Percentiles rank a stretch among this genome's conserved stretches.
Conservation (phyloP, 73 alveolate species). For the Paramecium sexaurelia region DNA sequence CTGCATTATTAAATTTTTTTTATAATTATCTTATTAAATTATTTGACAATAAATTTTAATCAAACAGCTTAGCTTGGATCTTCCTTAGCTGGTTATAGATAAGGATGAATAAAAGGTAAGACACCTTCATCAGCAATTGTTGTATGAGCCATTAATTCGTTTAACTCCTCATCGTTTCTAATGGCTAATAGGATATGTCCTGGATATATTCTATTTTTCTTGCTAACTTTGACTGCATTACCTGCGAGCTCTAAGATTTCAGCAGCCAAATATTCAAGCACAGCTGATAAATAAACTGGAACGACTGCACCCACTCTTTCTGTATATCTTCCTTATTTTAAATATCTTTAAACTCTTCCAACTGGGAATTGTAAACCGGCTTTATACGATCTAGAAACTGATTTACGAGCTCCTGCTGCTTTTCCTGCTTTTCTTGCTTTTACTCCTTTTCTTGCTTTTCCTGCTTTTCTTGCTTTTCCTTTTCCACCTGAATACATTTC, state of each 20-base stretch:
- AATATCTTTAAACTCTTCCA: constrained; percentile 86
- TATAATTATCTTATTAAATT: neutral
- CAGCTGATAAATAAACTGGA: constrained; percentile 90
- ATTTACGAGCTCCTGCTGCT: constrained; percentile 83
- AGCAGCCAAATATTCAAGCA: constrained; percentile 82
- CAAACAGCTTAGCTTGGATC: constrained; percentile 57
- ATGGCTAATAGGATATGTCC: constrained; percentile 83
- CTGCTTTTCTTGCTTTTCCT: constrained; percentile 37
- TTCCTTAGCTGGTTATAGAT: constrained; percentile 55
- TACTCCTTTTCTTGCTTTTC: constrained; percentile 85
- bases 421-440: constrained; percentile 85
- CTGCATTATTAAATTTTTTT: neutral
- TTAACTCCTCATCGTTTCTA: constrained; percentile 80
- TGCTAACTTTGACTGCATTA: constrained; percentile 78
- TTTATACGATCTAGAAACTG: constrained; percentile 72
- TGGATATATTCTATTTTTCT: constrained; percentile 81
- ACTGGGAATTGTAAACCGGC: constrained; percentile 95
- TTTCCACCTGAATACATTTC: neutral
- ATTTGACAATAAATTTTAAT: neutral
- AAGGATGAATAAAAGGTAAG: constrained; percentile 79
- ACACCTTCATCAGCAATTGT: constrained; percentile 91
- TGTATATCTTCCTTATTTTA: constrained; percentile 85
- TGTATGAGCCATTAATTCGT: constrained; percentile 84
- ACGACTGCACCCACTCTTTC: constrained; percentile 93
- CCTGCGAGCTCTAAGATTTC: constrained; percentile 88